Conservation (phyloP, 2,329 filamentous ascomycete species). For the Trichoderma oligosporum region DNA sequence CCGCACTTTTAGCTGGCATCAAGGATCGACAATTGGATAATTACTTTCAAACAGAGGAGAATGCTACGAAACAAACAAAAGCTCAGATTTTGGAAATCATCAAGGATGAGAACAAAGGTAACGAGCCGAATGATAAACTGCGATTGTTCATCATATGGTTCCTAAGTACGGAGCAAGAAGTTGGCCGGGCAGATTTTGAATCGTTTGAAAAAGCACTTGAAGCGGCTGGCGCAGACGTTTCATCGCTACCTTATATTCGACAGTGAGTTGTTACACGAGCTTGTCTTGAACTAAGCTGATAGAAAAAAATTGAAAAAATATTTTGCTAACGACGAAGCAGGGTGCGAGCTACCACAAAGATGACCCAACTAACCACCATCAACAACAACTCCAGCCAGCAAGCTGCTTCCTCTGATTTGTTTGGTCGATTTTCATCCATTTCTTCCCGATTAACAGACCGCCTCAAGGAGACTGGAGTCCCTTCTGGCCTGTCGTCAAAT, state of each 20-base stretch:
- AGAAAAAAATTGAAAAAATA: no score
- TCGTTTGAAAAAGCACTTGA: conserved; percentile 82
- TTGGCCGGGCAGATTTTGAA: conserved; percentile 76
- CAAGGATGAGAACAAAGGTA: conserved; percentile 76
- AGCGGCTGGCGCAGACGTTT: conserved; percentile 69
- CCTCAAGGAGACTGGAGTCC: conserved; percentile 82
- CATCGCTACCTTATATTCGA: conserved; percentile 78
- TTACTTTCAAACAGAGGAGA: conserved; percentile 93
- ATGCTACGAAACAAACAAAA: conserved; percentile 86
- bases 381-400: conserved; percentile 68
- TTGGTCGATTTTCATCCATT: conserved; percentile 88
- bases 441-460: conserved; percentile 89
- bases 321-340: conserved; percentile 39
- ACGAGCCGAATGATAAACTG: conserved; percentile 81
- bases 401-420: conserved; percentile 67
- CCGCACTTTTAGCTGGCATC: conserved; percentile 71
- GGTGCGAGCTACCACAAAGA: conserved; percentile 90
- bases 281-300: not conserved
- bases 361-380: conserved; percentile 95
- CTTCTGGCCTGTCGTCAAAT: conserved; percentile 66
- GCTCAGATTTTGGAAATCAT: conserved; percentile 83
- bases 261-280: conserved; percentile 53
- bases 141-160: conserved; percentile 97
- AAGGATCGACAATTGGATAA: conserved; percentile 94
- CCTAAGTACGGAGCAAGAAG: conserved; percentile 85